Percentiles rank a stretch among this genome's conserved stretches.
These are phyloP conservation scores for Chamaecrista fasciculata DNA, from an alignment of 306 rosid genomes.

Conservation along the genomic window DNA sequence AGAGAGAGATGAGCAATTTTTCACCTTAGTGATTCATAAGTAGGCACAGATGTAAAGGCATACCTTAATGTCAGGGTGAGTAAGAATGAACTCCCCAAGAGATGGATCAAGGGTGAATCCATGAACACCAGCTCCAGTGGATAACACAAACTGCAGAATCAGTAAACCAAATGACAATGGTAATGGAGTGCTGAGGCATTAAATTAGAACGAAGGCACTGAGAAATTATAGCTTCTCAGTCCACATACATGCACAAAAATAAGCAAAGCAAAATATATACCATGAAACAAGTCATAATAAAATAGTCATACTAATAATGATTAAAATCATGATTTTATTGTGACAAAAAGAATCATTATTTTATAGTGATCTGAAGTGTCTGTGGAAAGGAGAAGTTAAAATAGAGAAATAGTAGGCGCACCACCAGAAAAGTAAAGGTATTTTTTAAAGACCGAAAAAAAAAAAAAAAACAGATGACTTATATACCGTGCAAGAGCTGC, in stretches of 20 bases:
- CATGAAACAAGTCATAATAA: not conserved
- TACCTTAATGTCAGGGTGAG: conserved; percentile 95
- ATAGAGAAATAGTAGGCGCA: not conserved
- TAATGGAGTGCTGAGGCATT: not conserved
- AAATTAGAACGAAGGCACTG: conserved; percentile 16
- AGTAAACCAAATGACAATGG: conserved; percentile 24
- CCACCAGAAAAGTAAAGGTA: not conserved
- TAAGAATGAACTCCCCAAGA: conserved; percentile 93
- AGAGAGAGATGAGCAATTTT: not conserved
- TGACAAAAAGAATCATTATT: no score
- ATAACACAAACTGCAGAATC: conserved; percentile 69
- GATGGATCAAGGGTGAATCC: conserved; percentile 98
- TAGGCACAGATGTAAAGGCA: conserved; percentile 4
- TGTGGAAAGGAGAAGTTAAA: not conserved
- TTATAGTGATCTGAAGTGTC: no score
- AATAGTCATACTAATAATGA: not conserved
- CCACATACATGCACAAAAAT: not conserved
- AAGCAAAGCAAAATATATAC: not conserved
- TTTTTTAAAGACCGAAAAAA: not conserved
- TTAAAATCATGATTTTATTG: no score
- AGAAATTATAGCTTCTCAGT: not conserved
- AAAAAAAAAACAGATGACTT: not conserved
- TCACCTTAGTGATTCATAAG: not conserved
- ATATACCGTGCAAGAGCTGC: conserved; percentile 97
- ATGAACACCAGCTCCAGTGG: conserved; percentile 78